A percentile compares a stretch with the other conserved stretches of the same genome.
Evolutionary conservation across 345 rosid genomes (phyloP).

Genomic region (Salix suchowensis): DNA sequence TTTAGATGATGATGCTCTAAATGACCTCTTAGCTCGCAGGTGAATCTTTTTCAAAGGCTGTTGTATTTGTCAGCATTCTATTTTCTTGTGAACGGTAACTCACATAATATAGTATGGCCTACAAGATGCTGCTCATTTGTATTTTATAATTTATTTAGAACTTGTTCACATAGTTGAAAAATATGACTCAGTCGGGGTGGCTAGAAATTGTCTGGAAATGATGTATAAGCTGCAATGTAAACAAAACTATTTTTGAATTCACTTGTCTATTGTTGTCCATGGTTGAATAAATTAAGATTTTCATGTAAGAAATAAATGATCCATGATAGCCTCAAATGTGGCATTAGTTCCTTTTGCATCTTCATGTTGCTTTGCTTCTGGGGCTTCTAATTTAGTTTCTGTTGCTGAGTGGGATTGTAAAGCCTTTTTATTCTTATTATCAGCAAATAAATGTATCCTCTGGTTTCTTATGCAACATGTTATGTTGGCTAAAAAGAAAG

Average conservation of each 20-base stretch:
- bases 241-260: background rate
- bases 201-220: background rate
- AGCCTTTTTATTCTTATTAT: background rate
- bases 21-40: conserved; percentile 89
- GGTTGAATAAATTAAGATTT: background rate
- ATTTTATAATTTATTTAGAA: background rate
- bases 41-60: conserved; percentile 19
- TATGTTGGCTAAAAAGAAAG: background rate
- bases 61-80: conserved; percentile 2
- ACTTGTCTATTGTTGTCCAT: background rate
- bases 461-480: background rate
- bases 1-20: conserved; percentile 76
- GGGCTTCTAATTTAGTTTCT: background rate
- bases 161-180: background rate
- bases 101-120: background rate
- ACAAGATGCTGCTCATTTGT: background rate
- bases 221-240: background rate
- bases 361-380: background rate
- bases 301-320: background rate
- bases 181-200: background rate
- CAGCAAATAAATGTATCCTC: background rate
- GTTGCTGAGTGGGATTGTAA: background rate
- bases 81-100: background rate
- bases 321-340: background rate
- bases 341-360: background rate